Conservation (phyloP, 306 rosid species). For the Crotalaria pallida region DNA sequence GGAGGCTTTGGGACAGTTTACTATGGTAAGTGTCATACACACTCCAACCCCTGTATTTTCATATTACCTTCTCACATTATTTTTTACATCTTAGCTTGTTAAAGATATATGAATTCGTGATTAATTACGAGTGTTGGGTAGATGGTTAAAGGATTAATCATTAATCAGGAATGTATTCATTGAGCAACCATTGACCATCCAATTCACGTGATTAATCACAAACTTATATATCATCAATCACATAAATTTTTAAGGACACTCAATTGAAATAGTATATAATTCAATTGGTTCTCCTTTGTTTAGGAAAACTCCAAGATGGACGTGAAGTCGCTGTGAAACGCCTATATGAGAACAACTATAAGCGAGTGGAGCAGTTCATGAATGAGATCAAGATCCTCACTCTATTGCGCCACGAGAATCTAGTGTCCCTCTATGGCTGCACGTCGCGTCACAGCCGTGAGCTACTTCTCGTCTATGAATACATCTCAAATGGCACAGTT, state of each 20-base stretch:
- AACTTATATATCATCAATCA: no score
- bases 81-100: no score
- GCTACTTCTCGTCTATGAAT: slow-evolving; percentile 66
- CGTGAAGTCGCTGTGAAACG: slow-evolving; percentile 72
- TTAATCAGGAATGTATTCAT: no score
- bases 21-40: slow-evolving; percentile 20
- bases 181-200: background rate
- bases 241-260: no score
- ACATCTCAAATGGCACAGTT: slow-evolving; percentile 32
- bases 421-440: slow-evolving; percentile 64
- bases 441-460: slow-evolving; percentile 48
- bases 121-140: no score
- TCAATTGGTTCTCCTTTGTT: background rate
- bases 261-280: no score
- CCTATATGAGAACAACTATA: slow-evolving; percentile 45
- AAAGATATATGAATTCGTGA: no score
- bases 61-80: no score
- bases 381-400: slow-evolving; percentile 61
- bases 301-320: slow-evolving; percentile 73
- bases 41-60: no score
- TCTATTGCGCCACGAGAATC: slow-evolving; percentile 45
- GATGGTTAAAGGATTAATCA: no score
- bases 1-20: slow-evolving; percentile 48
- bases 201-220: no score
- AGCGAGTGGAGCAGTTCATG: slow-evolving; percentile 47